Evolutionary conservation across 2,329 filamentous ascomycete genomes (phyloP).

Genomic region (Orbilia ellipsospora): DNA sequence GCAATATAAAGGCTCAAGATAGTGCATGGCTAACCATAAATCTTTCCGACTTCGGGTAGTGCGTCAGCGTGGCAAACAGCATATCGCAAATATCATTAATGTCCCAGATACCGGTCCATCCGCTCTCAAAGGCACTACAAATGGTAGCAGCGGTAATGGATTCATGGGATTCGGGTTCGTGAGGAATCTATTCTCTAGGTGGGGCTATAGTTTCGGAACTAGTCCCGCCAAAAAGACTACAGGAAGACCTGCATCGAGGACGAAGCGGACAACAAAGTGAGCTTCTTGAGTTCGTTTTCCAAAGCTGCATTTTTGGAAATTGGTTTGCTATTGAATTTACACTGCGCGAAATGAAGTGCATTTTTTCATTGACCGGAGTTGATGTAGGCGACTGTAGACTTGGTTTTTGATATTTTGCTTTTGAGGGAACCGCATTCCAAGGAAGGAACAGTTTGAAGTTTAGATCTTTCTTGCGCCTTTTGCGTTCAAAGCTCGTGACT

Average conservation of each 20-base stretch:
- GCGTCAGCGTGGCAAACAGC: background rate
- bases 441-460: background rate
- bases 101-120: background rate
- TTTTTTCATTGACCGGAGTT: no score
- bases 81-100: constrained; percentile 5
- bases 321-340: no score
- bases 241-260: background rate
- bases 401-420: no score
- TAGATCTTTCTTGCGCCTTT: background rate
- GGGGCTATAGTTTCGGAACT: constrained; percentile 22
- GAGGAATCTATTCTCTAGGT: constrained; percentile 22
- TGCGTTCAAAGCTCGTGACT: background rate
- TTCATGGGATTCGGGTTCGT: constrained; percentile 27
- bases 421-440: no score
- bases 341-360: no score
- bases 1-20: background rate
- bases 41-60: background rate
- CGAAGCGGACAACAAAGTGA: constrained; percentile 14
- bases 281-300: background rate
- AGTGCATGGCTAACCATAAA: background rate
- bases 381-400: no score
- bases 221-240: background rate
- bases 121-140: background rate
- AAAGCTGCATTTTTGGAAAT: background rate
- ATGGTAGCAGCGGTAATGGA: background rate